phyloP scores from a whole-genome alignment of 176 grass and related monocot genomes.

The Aegilops speltoides region DNA sequence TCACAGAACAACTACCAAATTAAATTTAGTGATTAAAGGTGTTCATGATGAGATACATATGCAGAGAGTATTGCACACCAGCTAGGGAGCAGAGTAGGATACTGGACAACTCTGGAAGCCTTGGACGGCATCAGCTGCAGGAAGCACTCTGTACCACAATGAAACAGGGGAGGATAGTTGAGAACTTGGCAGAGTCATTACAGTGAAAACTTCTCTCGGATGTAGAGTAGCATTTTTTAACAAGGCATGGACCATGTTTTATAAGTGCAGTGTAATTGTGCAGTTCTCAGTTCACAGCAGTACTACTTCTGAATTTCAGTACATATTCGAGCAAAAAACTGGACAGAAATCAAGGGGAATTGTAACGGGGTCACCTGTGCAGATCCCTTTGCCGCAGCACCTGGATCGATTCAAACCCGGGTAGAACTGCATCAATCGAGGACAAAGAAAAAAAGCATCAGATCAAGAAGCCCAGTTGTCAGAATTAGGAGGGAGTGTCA shows the following conservation, averaged over 20 bases:
- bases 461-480: too few species aligned
- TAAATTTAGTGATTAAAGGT: not conserved
- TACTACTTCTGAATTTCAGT: too few species aligned
- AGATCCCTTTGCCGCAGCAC: slow-evolving; percentile 88
- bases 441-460: too few species aligned
- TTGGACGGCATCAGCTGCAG: slow-evolving; percentile 77
- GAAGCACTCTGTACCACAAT: slow-evolving; percentile 70
- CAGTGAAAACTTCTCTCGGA: not conserved
- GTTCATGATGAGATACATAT: not conserved
- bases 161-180: not conserved
- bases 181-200: not conserved
- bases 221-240: not conserved
- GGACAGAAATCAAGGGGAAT: not conserved
- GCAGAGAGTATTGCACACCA: not conserved
- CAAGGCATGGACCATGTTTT: too few species aligned
- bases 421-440: slow-evolving; percentile 43
- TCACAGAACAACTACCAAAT: not conserved
- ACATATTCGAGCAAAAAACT: not conserved
- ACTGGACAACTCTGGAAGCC: slow-evolving; percentile 53
- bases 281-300: not conserved
- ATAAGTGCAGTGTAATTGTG: not conserved
- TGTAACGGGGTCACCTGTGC: slow-evolving; percentile 45
- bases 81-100: slow-evolving; percentile 44
- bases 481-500: too few species aligned
- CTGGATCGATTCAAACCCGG: slow-evolving; percentile 75